phyloP scores from a whole-genome alignment of 805 yeast species.

The Zygoascus ofunaensis region DNA sequence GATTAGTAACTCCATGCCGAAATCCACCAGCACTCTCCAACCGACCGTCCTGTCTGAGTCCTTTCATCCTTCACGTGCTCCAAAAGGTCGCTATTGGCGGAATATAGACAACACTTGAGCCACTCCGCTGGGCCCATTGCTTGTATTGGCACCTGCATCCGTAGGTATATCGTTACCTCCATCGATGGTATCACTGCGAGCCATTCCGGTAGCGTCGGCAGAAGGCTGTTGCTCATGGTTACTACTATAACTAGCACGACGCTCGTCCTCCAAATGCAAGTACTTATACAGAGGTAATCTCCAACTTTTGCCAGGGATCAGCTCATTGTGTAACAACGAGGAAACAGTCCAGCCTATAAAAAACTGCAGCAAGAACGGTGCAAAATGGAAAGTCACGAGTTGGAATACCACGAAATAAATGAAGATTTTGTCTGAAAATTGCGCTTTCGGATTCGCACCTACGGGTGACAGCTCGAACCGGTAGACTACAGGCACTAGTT shows the following conservation, averaged over 20 bases:
- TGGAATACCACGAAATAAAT: conserved; percentile 29
- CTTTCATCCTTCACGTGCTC: too few relatives aligned
- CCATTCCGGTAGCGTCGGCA: too few relatives aligned
- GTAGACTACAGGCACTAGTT: conserved; percentile 34
- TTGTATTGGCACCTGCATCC: background rate
- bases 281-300: conserved; percentile 27
- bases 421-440: conserved; percentile 31
- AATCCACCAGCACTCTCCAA: too few relatives aligned
- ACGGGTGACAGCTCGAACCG: conserved; percentile 27
- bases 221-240: too few relatives aligned
- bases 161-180: background rate
- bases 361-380: conserved; percentile 24
- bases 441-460: conserved; percentile 9
- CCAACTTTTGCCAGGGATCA: conserved; percentile 34
- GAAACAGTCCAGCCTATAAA: conserved; percentile 33
- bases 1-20: too few relatives aligned
- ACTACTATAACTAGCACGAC: too few relatives aligned
- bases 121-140: too few relatives aligned
- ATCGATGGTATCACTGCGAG: too few relatives aligned
- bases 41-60: too few relatives aligned
- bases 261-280: background rate
- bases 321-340: conserved; percentile 27
- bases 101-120: too few relatives aligned
- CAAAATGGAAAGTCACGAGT: conserved; percentile 26
- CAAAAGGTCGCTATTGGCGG: too few relatives aligned